phyloP scores from a whole-genome alignment of 768 basidiomycete genomes.

The Psilocybe azurescens region DNA sequence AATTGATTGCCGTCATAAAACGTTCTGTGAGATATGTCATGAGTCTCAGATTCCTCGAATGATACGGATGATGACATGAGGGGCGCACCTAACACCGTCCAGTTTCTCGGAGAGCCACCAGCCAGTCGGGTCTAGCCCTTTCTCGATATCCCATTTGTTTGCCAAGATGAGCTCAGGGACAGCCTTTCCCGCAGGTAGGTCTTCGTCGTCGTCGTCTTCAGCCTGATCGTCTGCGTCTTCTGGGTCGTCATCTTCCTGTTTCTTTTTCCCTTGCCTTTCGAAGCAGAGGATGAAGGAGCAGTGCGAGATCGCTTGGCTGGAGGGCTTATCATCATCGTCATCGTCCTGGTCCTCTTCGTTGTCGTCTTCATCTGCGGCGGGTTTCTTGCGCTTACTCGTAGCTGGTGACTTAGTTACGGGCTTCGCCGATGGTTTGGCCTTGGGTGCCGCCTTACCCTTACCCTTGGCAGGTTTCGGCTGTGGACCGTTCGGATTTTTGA shows the following conservation, averaged over 20 bases:
- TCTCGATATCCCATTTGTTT: conserved; percentile 61
- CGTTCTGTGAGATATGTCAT: conserved; percentile 38
- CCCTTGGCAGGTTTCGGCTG: conserved; percentile 25
- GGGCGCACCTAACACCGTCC: conserved; percentile 61
- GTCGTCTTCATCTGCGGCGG: conserved; percentile 34
- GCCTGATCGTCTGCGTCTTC: conserved; percentile 30
- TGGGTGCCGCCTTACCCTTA: conserved; percentile 26
- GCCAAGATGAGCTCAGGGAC: conserved; percentile 56
- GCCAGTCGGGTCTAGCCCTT: conserved; percentile 56
- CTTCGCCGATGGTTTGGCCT: conserved; percentile 18
- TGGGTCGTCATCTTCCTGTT: conserved; percentile 24
- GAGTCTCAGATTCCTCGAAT: neutral
- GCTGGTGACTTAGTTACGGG: conserved; percentile 16
- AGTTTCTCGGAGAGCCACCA: conserved; percentile 71
- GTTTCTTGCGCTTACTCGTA: conserved; percentile 27
- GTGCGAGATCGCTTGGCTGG: conserved; percentile 25
- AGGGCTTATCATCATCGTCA: conserved; percentile 33
- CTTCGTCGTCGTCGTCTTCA: conserved; percentile 33
- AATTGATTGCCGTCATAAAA: conserved; percentile 59
- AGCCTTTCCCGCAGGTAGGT: conserved; percentile 32
- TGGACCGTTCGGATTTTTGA: conserved; percentile 46
- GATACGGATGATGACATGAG: neutral
- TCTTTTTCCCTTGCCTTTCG: conserved; percentile 27
- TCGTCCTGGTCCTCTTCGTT: conserved; percentile 39
- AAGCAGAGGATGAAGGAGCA: conserved; percentile 16